Conservation (phyloP, 1,284 basidiomycete genomes). For the Leccinum pallidistipes region DNA sequence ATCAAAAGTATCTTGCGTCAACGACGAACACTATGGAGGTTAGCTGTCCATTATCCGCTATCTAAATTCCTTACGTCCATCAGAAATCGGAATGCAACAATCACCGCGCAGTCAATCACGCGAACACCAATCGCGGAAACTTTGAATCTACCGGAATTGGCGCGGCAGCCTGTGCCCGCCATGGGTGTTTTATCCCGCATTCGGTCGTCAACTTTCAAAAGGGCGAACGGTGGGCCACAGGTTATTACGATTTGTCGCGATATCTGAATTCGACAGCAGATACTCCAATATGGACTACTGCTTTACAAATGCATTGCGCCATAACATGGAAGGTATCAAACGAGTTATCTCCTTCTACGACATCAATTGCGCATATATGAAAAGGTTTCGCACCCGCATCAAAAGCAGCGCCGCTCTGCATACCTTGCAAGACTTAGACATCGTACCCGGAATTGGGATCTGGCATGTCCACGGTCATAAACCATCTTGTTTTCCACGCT, state of each 20-base stretch:
- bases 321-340: background rate
- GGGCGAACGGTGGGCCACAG: slow-evolving; percentile 4
- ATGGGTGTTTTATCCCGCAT: slow-evolving; percentile 20
- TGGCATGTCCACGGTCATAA: slow-evolving; percentile 15
- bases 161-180: slow-evolving; percentile 17
- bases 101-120: slow-evolving; percentile 8
- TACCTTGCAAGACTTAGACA: background rate
- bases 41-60: background rate
- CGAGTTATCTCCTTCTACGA: slow-evolving; percentile 6
- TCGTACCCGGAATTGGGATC: slow-evolving; percentile 6
- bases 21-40: background rate
- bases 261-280: background rate
- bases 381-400: background rate
- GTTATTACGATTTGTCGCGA: too few relatives aligned
- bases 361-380: slow-evolving; percentile 14
- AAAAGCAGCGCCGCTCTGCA: background rate
- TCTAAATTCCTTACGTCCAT: background rate
- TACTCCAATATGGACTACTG: slow-evolving; percentile 24
- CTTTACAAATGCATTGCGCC: slow-evolving; percentile 5
- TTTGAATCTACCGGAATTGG: slow-evolving; percentile 17
- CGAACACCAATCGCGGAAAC: background rate
- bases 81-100: slow-evolving; percentile 4
- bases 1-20: background rate
- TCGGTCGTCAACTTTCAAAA: slow-evolving; percentile 7
- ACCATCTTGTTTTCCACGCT: slow-evolving; percentile 2